These are phyloP conservation scores for Pouteria glomerata DNA, from an alignment of 148 eudicot species.

Conservation along the genomic window DNA sequence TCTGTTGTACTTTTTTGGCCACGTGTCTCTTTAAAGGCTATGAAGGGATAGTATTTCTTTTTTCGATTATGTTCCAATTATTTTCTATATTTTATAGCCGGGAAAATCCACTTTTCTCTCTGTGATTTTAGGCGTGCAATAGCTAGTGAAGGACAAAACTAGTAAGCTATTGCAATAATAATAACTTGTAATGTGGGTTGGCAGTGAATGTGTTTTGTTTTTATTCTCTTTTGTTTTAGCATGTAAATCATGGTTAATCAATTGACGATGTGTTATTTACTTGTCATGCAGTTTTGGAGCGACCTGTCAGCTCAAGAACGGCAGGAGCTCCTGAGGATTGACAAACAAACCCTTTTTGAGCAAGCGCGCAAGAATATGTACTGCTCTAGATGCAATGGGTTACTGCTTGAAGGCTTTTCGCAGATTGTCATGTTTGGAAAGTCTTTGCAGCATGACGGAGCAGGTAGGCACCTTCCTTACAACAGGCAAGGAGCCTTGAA, in stretches of 20 bases:
- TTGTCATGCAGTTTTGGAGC: slow-evolving; percentile 73
- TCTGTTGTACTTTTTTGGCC: not conserved
- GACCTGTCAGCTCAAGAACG: slow-evolving; percentile 78
- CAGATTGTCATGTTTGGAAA: slow-evolving; percentile 92
- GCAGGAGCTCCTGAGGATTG: slow-evolving; percentile 70
- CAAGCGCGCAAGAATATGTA: slow-evolving; percentile 97
- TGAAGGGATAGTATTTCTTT: not conserved
- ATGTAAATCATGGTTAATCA: not conserved
- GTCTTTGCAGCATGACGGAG: slow-evolving; percentile 73
- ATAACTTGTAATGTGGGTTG: not conserved
- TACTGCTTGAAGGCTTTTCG: slow-evolving; percentile 85
- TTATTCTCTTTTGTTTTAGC: not conserved
- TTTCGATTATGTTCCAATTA: not conserved
- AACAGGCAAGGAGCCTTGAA: slow-evolving; percentile 35
- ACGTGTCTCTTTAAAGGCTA: not conserved
- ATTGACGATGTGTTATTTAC: not conserved
- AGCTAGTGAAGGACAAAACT: not conserved
- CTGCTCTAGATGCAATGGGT: slow-evolving; percentile 95
- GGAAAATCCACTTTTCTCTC: not conserved
- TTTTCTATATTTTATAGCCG: slow-evolving; percentile 1
- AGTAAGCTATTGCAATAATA: not conserved
- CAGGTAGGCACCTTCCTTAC: slow-evolving; percentile 35
- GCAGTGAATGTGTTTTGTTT: not conserved
- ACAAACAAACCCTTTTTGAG: slow-evolving; percentile 83
- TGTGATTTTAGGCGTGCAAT: not conserved